Evolutionary conservation across 805 yeast genomes (phyloP).

Genomic region (Huiozyma naganishii): DNA sequence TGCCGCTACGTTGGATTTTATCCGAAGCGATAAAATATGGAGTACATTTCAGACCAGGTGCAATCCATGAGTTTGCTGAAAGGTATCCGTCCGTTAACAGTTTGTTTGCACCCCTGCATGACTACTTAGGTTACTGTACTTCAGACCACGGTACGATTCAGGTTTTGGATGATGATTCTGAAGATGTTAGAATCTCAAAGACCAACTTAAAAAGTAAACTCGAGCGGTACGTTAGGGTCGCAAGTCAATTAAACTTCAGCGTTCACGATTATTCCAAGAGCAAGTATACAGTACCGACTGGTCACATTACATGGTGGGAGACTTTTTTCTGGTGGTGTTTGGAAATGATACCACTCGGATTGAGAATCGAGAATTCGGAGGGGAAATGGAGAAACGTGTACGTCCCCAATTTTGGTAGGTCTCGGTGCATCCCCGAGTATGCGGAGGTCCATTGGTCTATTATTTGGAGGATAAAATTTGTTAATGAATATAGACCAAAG

Average conservation of each 20-base stretch:
- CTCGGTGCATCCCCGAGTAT: conserved; percentile 38
- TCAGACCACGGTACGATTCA: conserved; percentile 6
- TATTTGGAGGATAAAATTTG: conserved; percentile 41
- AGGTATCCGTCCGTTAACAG: conserved; percentile 33
- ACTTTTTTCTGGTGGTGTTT: conserved; percentile 47
- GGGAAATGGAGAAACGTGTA: conserved; percentile 42
- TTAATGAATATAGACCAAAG: conserved; percentile 35
- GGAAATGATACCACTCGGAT: conserved; percentile 51
- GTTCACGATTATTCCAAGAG: neutral
- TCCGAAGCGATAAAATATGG: conserved; percentile 43
- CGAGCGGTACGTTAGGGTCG: neutral
- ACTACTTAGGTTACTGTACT: conserved; percentile 28
- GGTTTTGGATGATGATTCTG: neutral
- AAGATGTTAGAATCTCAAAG: neutral
- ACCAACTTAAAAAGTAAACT: neutral
- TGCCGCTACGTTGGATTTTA: conserved; percentile 53
- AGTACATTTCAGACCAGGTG: conserved; percentile 33
- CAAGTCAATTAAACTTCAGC: neutral
- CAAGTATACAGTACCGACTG: conserved; percentile 3
- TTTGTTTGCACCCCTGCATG: conserved; percentile 42
- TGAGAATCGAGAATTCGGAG: conserved; percentile 35
- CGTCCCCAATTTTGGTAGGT: conserved; percentile 47
- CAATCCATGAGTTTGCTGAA: conserved; percentile 32
- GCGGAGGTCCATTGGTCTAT: conserved; percentile 55
- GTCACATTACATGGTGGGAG: conserved; percentile 3